A percentile compares a stretch with the other conserved stretches of the same genome.
phyloP scores from a whole-genome alignment of 352 stramenopile species.

The Globisporangium radiosum region DNA sequence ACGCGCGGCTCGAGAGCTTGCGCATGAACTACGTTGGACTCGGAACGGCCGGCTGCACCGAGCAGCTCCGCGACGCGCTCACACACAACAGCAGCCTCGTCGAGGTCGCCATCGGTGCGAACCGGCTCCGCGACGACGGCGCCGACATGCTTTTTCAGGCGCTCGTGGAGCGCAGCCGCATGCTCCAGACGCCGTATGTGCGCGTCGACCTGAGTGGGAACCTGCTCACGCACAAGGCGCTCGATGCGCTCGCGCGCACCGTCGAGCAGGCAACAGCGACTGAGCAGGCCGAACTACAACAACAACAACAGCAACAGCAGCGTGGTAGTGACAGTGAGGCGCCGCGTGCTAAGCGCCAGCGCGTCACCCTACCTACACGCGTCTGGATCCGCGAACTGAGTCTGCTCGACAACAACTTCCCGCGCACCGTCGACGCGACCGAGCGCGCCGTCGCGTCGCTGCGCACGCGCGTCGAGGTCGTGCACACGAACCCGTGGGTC shows the following conservation, averaged over 20 bases:
- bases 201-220: slow-evolving; percentile 71
- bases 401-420: slow-evolving; percentile 72
- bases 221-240: slow-evolving; percentile 45
- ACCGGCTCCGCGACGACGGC: slow-evolving; percentile 60
- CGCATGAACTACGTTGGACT: slow-evolving; percentile 64
- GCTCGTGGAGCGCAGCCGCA: slow-evolving; percentile 34
- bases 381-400: slow-evolving; percentile 43
- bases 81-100: slow-evolving; percentile 37
- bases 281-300: background rate
- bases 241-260: slow-evolving; percentile 32
- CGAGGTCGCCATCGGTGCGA: slow-evolving; percentile 54
- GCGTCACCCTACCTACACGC: background rate
- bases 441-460: slow-evolving; percentile 23
- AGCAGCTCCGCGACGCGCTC: slow-evolving; percentile 37
- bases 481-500: slow-evolving; percentile 62
- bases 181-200: slow-evolving; percentile 26
- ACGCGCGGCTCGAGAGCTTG: slow-evolving; percentile 39
- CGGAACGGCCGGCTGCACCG: slow-evolving; percentile 38
- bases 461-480: slow-evolving; percentile 23
- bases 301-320: background rate
- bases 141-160: slow-evolving; percentile 38
- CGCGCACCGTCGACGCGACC: slow-evolving; percentile 16
- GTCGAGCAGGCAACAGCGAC: slow-evolving; percentile 11
- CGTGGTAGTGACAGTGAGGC: background rate
- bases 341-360: slow-evolving; percentile 7